These are phyloP conservation scores for Coniochaeta pulveracea DNA, from an alignment of 2,329 filamentous ascomycete species.

Conservation along the genomic window DNA sequence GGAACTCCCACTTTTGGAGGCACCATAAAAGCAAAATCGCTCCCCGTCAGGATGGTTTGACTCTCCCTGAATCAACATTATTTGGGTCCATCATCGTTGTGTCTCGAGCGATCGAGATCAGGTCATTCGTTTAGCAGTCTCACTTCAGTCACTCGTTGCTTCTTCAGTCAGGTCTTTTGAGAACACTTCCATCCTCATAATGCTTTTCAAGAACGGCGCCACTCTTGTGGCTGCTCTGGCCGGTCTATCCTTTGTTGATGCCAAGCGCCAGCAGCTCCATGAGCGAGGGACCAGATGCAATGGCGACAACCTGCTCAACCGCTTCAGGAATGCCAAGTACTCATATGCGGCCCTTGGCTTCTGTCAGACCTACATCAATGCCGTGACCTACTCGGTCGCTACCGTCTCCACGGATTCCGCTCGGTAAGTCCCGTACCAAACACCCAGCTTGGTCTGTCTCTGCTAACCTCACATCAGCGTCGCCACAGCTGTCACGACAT, in stretches of 20 bases:
- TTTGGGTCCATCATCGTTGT: too few relatives aligned
- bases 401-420: slow-evolving; percentile 3
- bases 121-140: too few relatives aligned
- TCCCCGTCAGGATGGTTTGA: too few relatives aligned
- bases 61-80: too few relatives aligned
- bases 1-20: too few relatives aligned
- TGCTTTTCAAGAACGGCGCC: slow-evolving; percentile 3
- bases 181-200: background rate
- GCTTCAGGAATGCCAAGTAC: slow-evolving; percentile 6
- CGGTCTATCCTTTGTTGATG: background rate
- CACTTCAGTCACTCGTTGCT: too few relatives aligned
- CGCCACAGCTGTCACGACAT: background rate
- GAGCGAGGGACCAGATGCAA: slow-evolving; percentile 4
- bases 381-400: slow-evolving; percentile 1
- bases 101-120: too few relatives aligned
- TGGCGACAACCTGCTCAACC: slow-evolving; percentile 5
- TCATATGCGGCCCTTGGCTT: slow-evolving; percentile 1
- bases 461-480: slow-evolving; percentile 1
- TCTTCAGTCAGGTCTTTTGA: too few relatives aligned
- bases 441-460: too few relatives aligned
- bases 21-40: too few relatives aligned
- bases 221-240: slow-evolving; percentile 1
- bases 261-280: slow-evolving; percentile 3
- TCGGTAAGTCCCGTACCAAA: too few relatives aligned
- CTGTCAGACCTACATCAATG: slow-evolving; percentile 5